A percentile compares a stretch with the other conserved stretches of the same genome.
phyloP scores from a whole-genome alignment of 169 alveolate species.

The Plasmodium gaboni region DNA sequence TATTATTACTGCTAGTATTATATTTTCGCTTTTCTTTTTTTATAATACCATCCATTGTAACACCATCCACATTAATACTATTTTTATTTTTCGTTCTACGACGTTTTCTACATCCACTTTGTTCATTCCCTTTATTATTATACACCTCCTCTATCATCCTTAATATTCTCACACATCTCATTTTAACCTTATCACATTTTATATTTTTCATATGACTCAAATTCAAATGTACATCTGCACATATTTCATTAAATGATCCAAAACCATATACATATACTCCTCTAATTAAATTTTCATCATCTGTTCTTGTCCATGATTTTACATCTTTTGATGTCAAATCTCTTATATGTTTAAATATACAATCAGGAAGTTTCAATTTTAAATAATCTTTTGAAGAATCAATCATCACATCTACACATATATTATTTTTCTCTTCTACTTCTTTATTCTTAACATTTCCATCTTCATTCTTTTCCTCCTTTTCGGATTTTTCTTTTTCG shows the following conservation, averaged over 20 bases:
- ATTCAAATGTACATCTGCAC: constrained; percentile 85
- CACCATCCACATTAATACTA: neutral
- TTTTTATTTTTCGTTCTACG: constrained; percentile 16
- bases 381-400: constrained; percentile 52
- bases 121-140: constrained; percentile 11
- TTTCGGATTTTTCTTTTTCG: neutral
- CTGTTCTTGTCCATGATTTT: constrained; percentile 85
- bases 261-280: constrained; percentile 91
- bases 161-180: constrained; percentile 84
- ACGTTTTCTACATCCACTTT: constrained; percentile 20
- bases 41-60: neutral
- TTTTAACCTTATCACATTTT: constrained; percentile 86
- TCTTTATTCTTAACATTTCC: neutral
- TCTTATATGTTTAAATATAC: constrained; percentile 78
- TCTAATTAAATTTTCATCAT: constrained; percentile 87
- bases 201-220: constrained; percentile 81
- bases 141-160: constrained; percentile 80
- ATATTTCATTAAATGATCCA: constrained; percentile 90
- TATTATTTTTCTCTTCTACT: neutral
- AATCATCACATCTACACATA: neutral
- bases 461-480: constrained; percentile 15
- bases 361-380: constrained; percentile 80
- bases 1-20: neutral
- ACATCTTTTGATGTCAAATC: constrained; percentile 83
- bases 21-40: neutral